Base-by-base conservation (phyloP, 139 green algal genomes). In the Tetraselmis chui region DNA sequence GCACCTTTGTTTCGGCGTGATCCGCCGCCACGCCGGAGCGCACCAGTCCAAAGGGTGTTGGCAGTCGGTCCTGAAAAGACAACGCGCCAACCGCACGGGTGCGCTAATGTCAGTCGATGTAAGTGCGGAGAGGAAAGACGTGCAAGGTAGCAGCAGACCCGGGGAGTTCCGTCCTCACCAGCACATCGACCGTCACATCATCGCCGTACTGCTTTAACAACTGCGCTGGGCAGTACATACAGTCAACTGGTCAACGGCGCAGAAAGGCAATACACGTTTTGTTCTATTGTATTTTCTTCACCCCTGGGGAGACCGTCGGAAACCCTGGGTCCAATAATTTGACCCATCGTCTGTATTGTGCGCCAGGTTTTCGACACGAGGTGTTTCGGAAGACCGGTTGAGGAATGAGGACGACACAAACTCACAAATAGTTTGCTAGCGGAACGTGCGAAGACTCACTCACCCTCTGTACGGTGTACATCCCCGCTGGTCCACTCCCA, bases 11-110 rank as follows among this genome's bases (percentile, higher is more conserved):
- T 83, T 96, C 92, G 75, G 91, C 89, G 81, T 99, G 96, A 84
- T 99, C 96, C 2, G 96, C 96, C 0, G 96, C 96, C n/a, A 99
- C 96, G 1, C 94, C 94, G 1, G 92, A 97, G 18, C 95, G 88
- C 22, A 99, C 96, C 2, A 99, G 89, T 2, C 96, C 96, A 90
- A 97, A 99, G 1, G 96, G 96, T 0, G 93, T 94, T 1, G 95
- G 95, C 59, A 98, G 87, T 1, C 91, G 85, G 29, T 99, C 96
- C 89, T 89, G 82, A 29, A 31, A 30, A 81, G 30, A 1, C 27
- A 86, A 28, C 23, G 78, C 2, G 28, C 79, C 85, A 30, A 80
- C 27, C 22, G 79, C 27, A 25, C 78, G 77, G 28, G 59, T 75
- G 18, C 58, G 30, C 45, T 78, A 59, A 0, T 84, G 80, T 18